Percentiles rank a stretch among this genome's conserved stretches.
Conservation (phyloP, 331 rosid genomes). For the Malus hybrid region DNA sequence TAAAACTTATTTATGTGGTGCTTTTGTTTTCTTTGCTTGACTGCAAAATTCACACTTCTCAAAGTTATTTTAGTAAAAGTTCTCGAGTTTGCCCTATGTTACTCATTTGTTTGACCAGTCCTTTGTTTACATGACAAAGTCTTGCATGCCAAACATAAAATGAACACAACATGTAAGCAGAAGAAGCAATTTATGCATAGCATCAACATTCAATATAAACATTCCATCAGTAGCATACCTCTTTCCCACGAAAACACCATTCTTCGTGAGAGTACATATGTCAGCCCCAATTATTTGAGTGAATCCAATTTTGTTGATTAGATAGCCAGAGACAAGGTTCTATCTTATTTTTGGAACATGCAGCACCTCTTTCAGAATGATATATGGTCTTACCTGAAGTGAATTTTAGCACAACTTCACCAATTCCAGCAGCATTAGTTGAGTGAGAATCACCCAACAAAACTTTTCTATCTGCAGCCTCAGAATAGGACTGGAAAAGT, state of each 20-base stretch:
- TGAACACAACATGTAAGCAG: neutral
- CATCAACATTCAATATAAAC: neutral
- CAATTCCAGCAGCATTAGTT: neutral
- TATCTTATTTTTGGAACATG: slow-evolving; percentile 2
- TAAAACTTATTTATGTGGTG: too few species aligned
- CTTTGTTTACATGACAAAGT: too few species aligned
- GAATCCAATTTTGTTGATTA: slow-evolving; percentile 1
- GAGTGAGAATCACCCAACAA: too few species aligned
- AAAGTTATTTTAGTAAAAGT: too few species aligned
- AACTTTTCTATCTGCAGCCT: neutral
- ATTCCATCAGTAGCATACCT: neutral
- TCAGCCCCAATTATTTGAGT: neutral
- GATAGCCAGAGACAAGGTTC: slow-evolving; percentile 3
- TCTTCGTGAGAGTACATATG: too few species aligned
- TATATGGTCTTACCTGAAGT: slow-evolving; percentile 1
- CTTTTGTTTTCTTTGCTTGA: too few species aligned
- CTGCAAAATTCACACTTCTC: neutral
- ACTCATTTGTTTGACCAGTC: too few species aligned
- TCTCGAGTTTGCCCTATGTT: too few species aligned
- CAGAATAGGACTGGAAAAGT: neutral
- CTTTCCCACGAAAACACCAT: neutral
- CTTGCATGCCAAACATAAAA: neutral
- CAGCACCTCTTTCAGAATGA: neutral
- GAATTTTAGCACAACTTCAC: slow-evolving; percentile 3
- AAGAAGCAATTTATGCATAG: neutral